Evolutionary conservation across 257 asterid species (phyloP).

Genomic region (Solanum peruvianum): DNA sequence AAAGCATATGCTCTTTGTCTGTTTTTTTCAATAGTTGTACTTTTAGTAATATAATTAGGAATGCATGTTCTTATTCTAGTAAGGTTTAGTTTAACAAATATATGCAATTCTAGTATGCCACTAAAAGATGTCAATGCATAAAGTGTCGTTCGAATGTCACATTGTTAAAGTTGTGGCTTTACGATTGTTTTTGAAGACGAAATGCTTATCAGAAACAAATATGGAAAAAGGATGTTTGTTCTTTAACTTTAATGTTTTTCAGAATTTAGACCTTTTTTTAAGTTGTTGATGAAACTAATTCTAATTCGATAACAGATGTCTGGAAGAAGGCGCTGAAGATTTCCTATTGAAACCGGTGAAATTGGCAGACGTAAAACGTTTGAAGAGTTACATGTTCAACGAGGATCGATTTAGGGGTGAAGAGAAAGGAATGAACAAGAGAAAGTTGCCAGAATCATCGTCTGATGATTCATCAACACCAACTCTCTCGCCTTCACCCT

Average conservation of each 20-base stretch:
- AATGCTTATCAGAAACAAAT: not conserved
- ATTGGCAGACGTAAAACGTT: slow-evolving; percentile 61
- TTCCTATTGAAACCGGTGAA: slow-evolving; percentile 86
- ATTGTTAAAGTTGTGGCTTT: not conserved
- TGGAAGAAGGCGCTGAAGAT: slow-evolving; percentile 97
- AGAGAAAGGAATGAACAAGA: slow-evolving; percentile 44
- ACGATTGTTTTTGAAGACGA: not conserved
- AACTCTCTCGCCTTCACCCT: slow-evolving; percentile 14
- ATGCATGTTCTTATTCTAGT: not conserved
- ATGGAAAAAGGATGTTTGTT: not conserved
- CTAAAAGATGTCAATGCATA: not conserved
- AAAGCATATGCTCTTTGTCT: not conserved
- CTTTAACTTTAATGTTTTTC: not conserved
- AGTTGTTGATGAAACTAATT: not conserved
- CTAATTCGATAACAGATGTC: slow-evolving; percentile 41
- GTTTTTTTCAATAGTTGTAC: not conserved
- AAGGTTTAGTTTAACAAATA: not conserved
- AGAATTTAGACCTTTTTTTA: not conserved
- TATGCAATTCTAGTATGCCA: not conserved
- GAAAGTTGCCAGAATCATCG: slow-evolving; percentile 40
- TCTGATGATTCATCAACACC: slow-evolving; percentile 12
- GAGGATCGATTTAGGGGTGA: slow-evolving; percentile 23
- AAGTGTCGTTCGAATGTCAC: not conserved
- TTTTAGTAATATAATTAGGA: not conserved
- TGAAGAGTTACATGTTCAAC: slow-evolving; percentile 68